Conservation (phyloP, 768 basidiomycete genomes). For the Mrakia blollopis region DNA sequence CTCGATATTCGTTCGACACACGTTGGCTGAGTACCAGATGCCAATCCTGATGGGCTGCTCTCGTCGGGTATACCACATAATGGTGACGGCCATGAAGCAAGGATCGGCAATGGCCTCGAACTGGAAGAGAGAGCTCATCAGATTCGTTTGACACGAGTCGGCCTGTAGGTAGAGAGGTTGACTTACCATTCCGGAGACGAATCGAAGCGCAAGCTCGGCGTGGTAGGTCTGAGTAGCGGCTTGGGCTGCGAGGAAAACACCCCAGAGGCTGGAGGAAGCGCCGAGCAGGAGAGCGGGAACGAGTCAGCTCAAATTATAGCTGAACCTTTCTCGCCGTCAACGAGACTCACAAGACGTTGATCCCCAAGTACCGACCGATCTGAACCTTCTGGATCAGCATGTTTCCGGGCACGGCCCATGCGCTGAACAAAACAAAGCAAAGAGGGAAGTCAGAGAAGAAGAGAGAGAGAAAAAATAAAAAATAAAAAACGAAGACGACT, state of each 20-base stretch:
- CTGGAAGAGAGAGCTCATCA: neutral
- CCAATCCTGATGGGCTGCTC: slow-evolving; percentile 48
- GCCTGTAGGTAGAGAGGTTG: neutral
- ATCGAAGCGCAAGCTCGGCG: slow-evolving; percentile 45
- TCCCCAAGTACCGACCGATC: slow-evolving; percentile 46
- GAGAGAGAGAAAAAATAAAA: no score
- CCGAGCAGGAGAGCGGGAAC: neutral
- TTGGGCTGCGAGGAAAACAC: slow-evolving; percentile 47
- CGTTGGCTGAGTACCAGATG: slow-evolving; percentile 47
- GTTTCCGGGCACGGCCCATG: slow-evolving; percentile 49
- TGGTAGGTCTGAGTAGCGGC: slow-evolving; percentile 47
- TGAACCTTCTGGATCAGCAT: slow-evolving; percentile 48
- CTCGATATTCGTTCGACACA: no score
- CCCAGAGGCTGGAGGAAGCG: slow-evolving; percentile 42
- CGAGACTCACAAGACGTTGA: slow-evolving; percentile 41
- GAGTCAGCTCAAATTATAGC: neutral
- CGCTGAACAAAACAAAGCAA: slow-evolving; percentile 6
- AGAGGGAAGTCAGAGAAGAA: neutral
- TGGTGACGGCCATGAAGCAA: slow-evolving; percentile 42
- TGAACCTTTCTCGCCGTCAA: neutral
- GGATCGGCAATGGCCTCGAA: slow-evolving; percentile 47
- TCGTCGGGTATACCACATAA: slow-evolving; percentile 47
- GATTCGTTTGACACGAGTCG: neutral
- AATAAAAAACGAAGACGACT: neutral
- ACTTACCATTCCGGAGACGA: slow-evolving; percentile 44